A percentile compares a stretch with the other conserved stretches of the same genome.
phyloP scores from a whole-genome alignment of 2,329 filamentous ascomycete genomes.

The Microdochium trichocladiopsis region DNA sequence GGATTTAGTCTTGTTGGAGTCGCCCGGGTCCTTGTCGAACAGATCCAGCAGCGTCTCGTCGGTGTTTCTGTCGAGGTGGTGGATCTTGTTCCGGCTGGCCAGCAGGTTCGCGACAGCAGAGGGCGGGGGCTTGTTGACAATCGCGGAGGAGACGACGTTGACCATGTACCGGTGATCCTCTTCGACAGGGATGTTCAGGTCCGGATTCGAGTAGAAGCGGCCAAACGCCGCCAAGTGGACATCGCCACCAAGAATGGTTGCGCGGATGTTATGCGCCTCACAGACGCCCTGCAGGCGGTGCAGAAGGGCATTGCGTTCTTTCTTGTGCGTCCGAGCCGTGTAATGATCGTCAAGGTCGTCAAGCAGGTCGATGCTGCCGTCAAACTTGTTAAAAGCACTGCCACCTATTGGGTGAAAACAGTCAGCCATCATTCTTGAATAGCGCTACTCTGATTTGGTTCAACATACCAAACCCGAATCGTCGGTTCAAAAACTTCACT shows the following conservation, averaged over 20 bases:
- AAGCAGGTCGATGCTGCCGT: constrained; percentile 85
- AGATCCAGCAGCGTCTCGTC: constrained; percentile 92
- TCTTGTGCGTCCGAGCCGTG: constrained; percentile 85
- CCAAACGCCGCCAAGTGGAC: constrained; percentile 89
- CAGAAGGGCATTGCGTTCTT: constrained; percentile 73
- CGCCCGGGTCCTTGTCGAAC: constrained; percentile 84
- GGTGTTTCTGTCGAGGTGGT: constrained; percentile 63
- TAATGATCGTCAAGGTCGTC: constrained; percentile 96
- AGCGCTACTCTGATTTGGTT: not conserved
- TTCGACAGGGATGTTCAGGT: constrained; percentile 67
- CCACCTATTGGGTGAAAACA: constrained; percentile 42
- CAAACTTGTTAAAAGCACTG: constrained; percentile 86
- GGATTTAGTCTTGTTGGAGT: constrained; percentile 61
- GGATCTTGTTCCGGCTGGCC: constrained; percentile 80
- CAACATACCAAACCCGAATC: constrained; percentile 64
- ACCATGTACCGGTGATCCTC: constrained; percentile 91
- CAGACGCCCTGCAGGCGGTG: constrained; percentile 78
- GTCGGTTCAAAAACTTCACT: constrained; percentile 81
- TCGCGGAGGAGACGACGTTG: constrained; percentile 89
- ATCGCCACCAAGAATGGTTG: constrained; percentile 90
- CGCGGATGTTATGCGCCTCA: constrained; percentile 76
- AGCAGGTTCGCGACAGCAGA: constrained; percentile 83
- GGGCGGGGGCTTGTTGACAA: constrained; percentile 90
- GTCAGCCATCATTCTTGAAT: not conserved
- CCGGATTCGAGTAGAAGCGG: constrained; percentile 89